These are phyloP conservation scores for Lupinus albus DNA, from an alignment of 306 rosid species.

Conservation along the genomic window DNA sequence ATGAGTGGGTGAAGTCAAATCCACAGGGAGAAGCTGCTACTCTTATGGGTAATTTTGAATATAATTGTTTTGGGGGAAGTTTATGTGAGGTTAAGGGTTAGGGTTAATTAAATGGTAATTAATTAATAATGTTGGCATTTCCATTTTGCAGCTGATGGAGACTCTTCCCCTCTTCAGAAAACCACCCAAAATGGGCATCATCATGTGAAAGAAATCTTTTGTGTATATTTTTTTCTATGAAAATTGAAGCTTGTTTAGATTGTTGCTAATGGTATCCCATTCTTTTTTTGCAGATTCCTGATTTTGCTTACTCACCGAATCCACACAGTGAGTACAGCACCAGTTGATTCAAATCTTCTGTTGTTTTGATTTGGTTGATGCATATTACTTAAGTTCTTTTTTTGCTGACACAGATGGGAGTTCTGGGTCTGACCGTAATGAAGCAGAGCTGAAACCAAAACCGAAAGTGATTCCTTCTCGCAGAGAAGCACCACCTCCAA, in stretches of 20 bases:
- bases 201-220: constrained; percentile 58
- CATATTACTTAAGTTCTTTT: background rate
- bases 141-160: constrained; percentile 68
- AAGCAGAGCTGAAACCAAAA: constrained; percentile 75
- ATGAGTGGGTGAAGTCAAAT: constrained; percentile 90
- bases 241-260: constrained; percentile 28
- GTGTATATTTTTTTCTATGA: constrained; percentile 3
- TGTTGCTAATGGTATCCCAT: constrained; percentile 44
- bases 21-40: constrained; percentile 65
- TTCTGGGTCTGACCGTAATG: constrained; percentile 89
- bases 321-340: constrained; percentile 84
- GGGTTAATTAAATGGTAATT: background rate
- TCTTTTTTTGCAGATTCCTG: constrained; percentile 77
- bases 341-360: constrained; percentile 48
- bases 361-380: constrained; percentile 13
- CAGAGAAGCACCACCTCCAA: constrained; percentile 54
- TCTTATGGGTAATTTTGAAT: constrained; percentile 61
- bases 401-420: constrained; percentile 66
- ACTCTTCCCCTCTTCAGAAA: constrained; percentile 80
- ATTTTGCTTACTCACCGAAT: constrained; percentile 96
- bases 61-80: background rate
- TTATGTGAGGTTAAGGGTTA: background rate
- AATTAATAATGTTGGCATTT: constrained; percentile 37
- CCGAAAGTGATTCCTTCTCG: constrained; percentile 66
- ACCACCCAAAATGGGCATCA: constrained; percentile 70